Base-by-base conservation (phyloP, 1,284 basidiomycete genomes). In the Albatrellus sp. region DNA sequence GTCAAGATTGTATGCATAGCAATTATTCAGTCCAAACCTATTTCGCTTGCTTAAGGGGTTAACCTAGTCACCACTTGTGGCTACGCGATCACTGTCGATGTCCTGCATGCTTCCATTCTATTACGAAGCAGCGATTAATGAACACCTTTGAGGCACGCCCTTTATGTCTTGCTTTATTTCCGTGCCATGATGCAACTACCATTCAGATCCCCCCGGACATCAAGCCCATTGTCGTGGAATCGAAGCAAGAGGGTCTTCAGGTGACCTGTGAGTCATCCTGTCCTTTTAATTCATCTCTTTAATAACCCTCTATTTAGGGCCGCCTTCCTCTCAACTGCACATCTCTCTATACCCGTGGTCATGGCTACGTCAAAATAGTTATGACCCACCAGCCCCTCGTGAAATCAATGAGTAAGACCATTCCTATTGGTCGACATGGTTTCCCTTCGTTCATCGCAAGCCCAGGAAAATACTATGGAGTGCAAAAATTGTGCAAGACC, bases 81-180 rank as follows among this genome's bases (percentile, higher is more conserved):
- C 62, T 89, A 19, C 67, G 80, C 10, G 87, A 90, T 58, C 93
- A 98, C 57, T 98, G 94, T 58, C 75, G 92, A 30, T 97, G 92
- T 61, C 62, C 83, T 0, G 64, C 77, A 41, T 97, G 92, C 62
- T 94, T 88, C 58, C 94, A 98, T 62, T 68, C 82, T 0, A 62
- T 80, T 47, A 98, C 94, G 8, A 94, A 91, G 59, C 94, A 98
- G 61, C 73, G 94, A 9, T 63, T 97, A 10, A 68, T 92, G 41
- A 81, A 90, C 55, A 90, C 93, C 0, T 89, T 84, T 49, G 77
- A 86, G 48, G 90, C 85, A 51, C 29, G 40, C 38, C 6, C 8
- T 9, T 5, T 30, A 3, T 5, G n/a, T 29, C 8, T 9, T 20
- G 13, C 13, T 31, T 7, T 13, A 11, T 17, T 24, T 35, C 34